A percentile compares a stretch with the other conserved stretches of the same genome.
Conservation (phyloP, 176 grass and related monocot species). For the Secale cereale region DNA sequence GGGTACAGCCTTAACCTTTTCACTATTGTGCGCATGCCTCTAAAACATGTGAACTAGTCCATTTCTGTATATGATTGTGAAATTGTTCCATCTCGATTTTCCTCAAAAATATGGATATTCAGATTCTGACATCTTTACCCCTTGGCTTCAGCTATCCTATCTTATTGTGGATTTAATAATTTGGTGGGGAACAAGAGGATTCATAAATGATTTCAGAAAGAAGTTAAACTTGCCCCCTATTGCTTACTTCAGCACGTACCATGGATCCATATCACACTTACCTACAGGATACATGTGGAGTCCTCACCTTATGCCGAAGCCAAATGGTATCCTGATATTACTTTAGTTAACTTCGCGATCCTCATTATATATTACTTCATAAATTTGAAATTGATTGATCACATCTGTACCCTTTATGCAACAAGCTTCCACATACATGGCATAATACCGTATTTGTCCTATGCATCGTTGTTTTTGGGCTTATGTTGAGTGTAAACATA, state of each 20-base stretch:
- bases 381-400: background rate
- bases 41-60: slow-evolving; percentile 7
- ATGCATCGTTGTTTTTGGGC: background rate
- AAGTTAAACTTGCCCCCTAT: slow-evolving; percentile 88
- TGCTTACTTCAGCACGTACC: slow-evolving; percentile 98
- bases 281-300: slow-evolving; percentile 99
- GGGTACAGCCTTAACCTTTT: slow-evolving; percentile 41
- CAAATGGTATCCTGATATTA: slow-evolving; percentile 62
- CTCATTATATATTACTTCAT: background rate
- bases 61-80: background rate
- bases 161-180: slow-evolving; percentile 85
- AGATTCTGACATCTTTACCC: slow-evolving; percentile 34
- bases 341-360: slow-evolving; percentile 10
- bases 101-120: background rate
- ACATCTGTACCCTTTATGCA: background rate
- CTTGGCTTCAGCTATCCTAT: slow-evolving; percentile 82
- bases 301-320: slow-evolving; percentile 81
- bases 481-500: background rate
- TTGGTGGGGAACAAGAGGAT: slow-evolving; percentile 98
- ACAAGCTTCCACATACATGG: slow-evolving; percentile 10
- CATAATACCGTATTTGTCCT: background rate
- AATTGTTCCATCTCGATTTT: background rate
- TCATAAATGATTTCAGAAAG: slow-evolving; percentile 96
- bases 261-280: slow-evolving; percentile 99
- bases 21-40: background rate